Base-by-base conservation (phyloP, 805 yeast genomes). In the Cyberlindnera mrakii region DNA sequence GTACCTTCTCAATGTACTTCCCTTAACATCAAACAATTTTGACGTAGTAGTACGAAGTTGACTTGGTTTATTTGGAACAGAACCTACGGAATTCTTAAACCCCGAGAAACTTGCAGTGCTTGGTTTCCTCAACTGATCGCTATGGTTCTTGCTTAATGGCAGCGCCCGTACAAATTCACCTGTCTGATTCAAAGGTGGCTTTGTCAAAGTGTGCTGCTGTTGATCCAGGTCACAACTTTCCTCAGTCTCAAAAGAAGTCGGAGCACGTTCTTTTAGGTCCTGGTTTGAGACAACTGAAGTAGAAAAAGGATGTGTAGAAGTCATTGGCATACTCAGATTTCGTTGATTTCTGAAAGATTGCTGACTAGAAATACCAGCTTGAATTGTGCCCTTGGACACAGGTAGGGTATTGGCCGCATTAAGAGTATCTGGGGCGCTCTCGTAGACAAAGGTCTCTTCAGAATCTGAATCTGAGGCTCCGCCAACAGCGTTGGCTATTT, bases 381-480 rank as follows among this genome's bases (percentile, higher is more conserved):
- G 27, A 10, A 47, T 20, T 7, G 42, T 42, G 18, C 41, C 39
- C 34, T 55, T 52, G 7, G 47, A 48, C 0, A 50, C 39, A 15
- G 57, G 53, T 11, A 51, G 30, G 1, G 52, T 50, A 33, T 39
- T 51, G 8, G 52, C 45, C 2, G 59, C 46, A 30, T 49, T 47
- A 20, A 51, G 23, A 5, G 52, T 57, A 48, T 56, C 59, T 11
- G 59, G 59, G 0, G 59, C 58, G 42, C 60, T 57, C 55, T 90
- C 97, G 61, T 91, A 91, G n/a, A 91, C 96, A 71, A 93, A 91
- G 2, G 96, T 88, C 61, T 93, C 99, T 53, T 90, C 96, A 20
- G 89, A 80, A 60, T 90, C 97, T 30, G 90, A 82, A 33, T 85
- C 79, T 47, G 85, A 87, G 35, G 79, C 90, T 53, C 88, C 96